phyloP scores from a whole-genome alignment of 768 basidiomycete genomes.

The Boletus rubescentipes region DNA sequence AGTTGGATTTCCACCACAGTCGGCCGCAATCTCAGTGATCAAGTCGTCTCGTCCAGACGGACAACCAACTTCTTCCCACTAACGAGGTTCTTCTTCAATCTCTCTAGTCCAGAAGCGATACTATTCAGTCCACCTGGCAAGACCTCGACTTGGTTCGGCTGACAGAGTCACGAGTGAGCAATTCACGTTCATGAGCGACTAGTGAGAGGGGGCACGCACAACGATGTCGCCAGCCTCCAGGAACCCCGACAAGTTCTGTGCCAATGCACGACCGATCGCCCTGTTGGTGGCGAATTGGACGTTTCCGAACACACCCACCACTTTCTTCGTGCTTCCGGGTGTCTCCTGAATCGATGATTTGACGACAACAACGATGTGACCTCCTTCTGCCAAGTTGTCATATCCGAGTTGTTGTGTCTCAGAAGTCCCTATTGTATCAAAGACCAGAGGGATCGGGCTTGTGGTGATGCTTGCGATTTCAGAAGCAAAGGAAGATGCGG shows the following conservation, averaged over 20 bases:
- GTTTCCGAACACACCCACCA: constrained; percentile 9
- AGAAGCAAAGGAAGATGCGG: constrained; percentile 14
- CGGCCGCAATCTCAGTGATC: neutral
- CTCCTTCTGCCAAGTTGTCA: constrained; percentile 33
- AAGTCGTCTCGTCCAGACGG: constrained; percentile 33
- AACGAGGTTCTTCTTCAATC: constrained; percentile 35
- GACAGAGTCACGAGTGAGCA: neutral
- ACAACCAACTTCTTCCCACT: constrained; percentile 33
- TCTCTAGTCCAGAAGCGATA: constrained; percentile 33
- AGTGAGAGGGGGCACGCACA: constrained; percentile 1
- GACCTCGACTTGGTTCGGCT: constrained; percentile 26
- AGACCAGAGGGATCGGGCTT: constrained; percentile 11
- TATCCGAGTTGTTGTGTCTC: constrained; percentile 37
- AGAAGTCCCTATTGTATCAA: constrained; percentile 28
- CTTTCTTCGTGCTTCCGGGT: constrained; percentile 16
- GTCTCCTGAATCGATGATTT: constrained; percentile 8
- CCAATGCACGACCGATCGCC: constrained; percentile 14
- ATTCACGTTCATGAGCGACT: neutral
- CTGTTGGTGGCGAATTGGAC: constrained; percentile 11
- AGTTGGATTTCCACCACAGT: too few relatives aligned
- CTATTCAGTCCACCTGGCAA: constrained; percentile 39
- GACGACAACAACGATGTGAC: constrained; percentile 23
- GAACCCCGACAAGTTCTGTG: constrained; percentile 7
- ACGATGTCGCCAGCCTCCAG: constrained; percentile 18
- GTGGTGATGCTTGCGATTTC: constrained; percentile 15